Percentiles rank a stretch among this genome's conserved stretches.
phyloP scores from a whole-genome alignment of 2,329 filamentous ascomycete genomes.

The Knoxdaviesia capensis region DNA sequence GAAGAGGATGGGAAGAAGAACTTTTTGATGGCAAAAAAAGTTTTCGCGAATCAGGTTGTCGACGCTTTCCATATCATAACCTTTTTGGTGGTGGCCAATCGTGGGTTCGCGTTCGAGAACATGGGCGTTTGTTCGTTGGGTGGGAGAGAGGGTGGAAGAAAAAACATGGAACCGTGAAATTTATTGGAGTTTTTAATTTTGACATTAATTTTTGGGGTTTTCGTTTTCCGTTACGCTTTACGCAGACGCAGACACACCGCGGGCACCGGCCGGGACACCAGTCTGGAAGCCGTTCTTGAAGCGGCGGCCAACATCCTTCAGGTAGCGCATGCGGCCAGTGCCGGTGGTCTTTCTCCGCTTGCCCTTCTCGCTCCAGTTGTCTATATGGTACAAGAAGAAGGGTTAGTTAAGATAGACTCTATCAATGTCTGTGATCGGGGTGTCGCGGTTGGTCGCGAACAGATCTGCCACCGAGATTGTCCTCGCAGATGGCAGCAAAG shows the following conservation, averaged over 20 bases:
- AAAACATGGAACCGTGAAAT: too few species aligned
- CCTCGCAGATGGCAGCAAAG: constrained; percentile 1
- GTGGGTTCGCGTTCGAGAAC: too few species aligned
- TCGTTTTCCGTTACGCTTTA: constrained; percentile 6
- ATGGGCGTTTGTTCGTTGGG: too few species aligned
- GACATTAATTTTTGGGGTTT: not conserved
- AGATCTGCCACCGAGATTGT: constrained; percentile 3
- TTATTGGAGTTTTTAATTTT: not conserved
- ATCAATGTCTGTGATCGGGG: too few species aligned
- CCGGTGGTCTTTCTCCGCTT: constrained; percentile 99
- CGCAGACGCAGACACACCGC: constrained; percentile 28
- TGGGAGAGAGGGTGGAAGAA: too few species aligned
- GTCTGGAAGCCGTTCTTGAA: constrained; percentile 98
- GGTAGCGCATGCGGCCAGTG: constrained; percentile 85
- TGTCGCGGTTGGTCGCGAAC: too few species aligned
- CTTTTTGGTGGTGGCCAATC: too few species aligned
- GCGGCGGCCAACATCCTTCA: constrained; percentile 78
- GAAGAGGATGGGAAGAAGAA: too few species aligned
- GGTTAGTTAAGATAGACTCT: not conserved
- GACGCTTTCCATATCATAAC: too few species aligned
- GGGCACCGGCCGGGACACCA: constrained; percentile 68
- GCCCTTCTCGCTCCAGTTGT: constrained; percentile 99
- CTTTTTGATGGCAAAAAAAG: too few species aligned
- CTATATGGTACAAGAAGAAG: constrained; percentile 23
- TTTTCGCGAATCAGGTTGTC: too few species aligned